phyloP scores from a whole-genome alignment of 2,329 filamentous ascomycete species.

The Xylariomycetidae sp. region DNA sequence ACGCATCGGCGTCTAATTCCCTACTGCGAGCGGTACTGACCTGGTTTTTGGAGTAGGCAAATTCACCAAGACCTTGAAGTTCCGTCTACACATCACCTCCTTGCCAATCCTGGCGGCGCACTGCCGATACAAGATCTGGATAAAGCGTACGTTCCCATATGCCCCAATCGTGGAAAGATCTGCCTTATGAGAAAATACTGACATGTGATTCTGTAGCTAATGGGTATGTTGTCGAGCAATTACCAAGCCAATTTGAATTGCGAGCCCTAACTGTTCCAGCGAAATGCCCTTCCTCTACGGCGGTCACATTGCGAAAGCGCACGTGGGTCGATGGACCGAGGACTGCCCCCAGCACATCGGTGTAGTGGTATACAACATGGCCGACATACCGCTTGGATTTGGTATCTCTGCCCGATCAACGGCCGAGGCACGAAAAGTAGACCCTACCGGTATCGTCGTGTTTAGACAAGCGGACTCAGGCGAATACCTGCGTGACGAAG shows the following conservation, averaged over 20 bases:
- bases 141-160: conserved; percentile 59
- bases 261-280: too few relatives aligned
- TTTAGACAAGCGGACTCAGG: conserved; percentile 93
- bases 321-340: conserved; percentile 37
- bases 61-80: conserved; percentile 95
- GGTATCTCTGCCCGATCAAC: conserved; percentile 15
- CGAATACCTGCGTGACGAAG: conserved; percentile 85
- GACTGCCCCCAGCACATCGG: conserved; percentile 93
- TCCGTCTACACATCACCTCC: conserved; percentile 85
- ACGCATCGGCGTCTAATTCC: too few relatives aligned
- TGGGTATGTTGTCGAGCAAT: too few relatives aligned
- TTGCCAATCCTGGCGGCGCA: conserved; percentile 83
- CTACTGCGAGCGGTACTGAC: conserved; percentile 1
- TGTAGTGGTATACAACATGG: conserved; percentile 84
- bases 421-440: conserved; percentile 61
- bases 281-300: conserved; percentile 98
- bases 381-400: conserved; percentile 84
- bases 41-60: conserved; percentile 53
- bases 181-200: too few relatives aligned
- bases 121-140: conserved; percentile 94
- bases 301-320: conserved; percentile 66
- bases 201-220: too few relatives aligned
- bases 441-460: conserved; percentile 82
- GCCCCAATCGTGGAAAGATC: too few relatives aligned
- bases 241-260: too few relatives aligned